phyloP scores from a whole-genome alignment of 2,329 filamentous ascomycete species.

The Fusarium bactridioides region DNA sequence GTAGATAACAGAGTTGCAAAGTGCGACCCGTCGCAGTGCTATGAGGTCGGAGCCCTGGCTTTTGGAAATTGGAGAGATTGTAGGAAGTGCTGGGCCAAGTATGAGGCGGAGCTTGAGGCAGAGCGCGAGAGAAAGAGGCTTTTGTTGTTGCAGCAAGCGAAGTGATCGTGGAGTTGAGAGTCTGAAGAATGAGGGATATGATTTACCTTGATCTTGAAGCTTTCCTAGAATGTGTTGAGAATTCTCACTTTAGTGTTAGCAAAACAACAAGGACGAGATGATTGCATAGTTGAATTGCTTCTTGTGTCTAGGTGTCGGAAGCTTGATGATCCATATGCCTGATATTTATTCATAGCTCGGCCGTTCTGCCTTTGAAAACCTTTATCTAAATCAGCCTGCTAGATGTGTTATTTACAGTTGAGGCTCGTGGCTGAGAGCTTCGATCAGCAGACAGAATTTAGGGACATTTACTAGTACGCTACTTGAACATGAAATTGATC shows the following conservation, averaged over 20 bases:
- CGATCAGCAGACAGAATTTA: too few species aligned
- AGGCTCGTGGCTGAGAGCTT: too few species aligned
- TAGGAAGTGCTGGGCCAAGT: background rate
- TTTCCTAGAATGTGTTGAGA: background rate
- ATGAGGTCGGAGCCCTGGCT: background rate
- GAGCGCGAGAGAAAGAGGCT: background rate
- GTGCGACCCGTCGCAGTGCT: background rate
- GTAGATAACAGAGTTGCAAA: background rate
- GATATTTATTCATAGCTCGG: background rate
- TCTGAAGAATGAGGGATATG: too few species aligned
- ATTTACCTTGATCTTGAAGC: too few species aligned
- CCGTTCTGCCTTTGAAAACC: fast-evolving
- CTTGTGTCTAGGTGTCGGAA: background rate
- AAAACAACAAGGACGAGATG: fast-evolving
- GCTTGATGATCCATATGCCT: background rate
- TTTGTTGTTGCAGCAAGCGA: background rate
- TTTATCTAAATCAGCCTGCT: too few species aligned
- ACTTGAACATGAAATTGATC: background rate
- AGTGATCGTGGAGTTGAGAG: background rate
- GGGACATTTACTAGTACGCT: too few species aligned
- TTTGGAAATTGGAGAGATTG: background rate
- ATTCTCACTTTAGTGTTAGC: background rate
- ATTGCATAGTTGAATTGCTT: background rate
- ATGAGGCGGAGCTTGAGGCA: background rate
- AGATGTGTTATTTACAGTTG: too few species aligned